A percentile compares a stretch with the other conserved stretches of the same genome.
Conservation (phyloP, 441 rosid genomes). For the Eruca vesicaria region DNA sequence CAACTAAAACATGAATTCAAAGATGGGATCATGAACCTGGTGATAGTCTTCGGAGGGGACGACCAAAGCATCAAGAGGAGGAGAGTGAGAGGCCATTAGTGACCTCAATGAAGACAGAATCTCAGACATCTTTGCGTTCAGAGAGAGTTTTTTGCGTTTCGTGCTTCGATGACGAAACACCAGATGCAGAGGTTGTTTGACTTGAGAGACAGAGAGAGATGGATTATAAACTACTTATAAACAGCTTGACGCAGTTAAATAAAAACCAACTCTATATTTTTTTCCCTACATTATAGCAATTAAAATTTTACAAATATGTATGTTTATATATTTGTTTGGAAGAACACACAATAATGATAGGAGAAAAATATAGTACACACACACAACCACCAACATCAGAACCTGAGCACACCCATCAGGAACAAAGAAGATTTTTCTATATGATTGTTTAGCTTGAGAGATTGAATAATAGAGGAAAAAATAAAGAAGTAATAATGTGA, state of each 20-base stretch:
- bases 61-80: not conserved
- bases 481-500: not conserved
- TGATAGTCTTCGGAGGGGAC: not conserved
- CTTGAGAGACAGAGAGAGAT: not conserved
- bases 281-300: no score
- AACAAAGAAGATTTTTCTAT: no score
- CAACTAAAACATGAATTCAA: not conserved
- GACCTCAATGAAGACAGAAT: not conserved
- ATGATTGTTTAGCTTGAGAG: no score
- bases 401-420: no score
- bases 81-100: not conserved
- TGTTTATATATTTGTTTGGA: not conserved
- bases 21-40: not conserved
- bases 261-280: not conserved
- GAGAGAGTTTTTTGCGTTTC: no score
- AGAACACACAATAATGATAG: not conserved
- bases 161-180: not conserved
- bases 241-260: not conserved
- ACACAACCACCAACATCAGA: constrained; percentile 5
- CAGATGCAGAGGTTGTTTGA: not conserved
- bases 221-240: no score
- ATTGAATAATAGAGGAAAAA: not conserved
- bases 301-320: no score
- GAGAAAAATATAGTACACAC: not conserved
- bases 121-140: not conserved